Percentiles rank a stretch among this genome's conserved stretches.
Conservation (phyloP, 208 protist genomes). For the Leishmania lainsoni region DNA sequence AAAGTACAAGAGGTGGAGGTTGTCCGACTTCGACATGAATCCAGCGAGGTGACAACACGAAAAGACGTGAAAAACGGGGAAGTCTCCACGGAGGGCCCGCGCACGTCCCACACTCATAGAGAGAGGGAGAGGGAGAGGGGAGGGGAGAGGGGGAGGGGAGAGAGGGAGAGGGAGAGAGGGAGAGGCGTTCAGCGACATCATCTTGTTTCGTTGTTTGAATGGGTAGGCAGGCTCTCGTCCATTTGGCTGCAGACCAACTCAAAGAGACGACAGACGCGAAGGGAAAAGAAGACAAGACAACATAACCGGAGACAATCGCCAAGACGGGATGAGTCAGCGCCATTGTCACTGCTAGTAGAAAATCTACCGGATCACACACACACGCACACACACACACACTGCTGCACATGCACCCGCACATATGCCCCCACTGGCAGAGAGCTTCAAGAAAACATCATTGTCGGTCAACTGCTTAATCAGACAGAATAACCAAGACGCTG, state of each 20-base stretch:
- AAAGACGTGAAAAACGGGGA: too few relatives aligned
- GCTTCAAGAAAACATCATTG: background rate
- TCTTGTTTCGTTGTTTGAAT: too few relatives aligned
- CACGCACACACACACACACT: background rate
- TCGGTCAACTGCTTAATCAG: background rate
- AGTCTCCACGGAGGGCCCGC: too few relatives aligned
- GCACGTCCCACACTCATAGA: background rate
- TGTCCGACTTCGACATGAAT: too few relatives aligned
- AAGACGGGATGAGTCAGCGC: background rate
- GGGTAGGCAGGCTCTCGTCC: too few relatives aligned
- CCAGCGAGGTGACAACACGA: too few relatives aligned
- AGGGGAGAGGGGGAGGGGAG: background rate
- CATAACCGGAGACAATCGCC: too few relatives aligned
- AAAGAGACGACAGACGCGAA: background rate
- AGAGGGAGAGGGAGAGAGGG: background rate
- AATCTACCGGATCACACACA: background rate
- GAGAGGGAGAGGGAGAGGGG: background rate
- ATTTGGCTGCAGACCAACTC: too few relatives aligned
- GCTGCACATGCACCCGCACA: background rate
- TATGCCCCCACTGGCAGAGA: background rate
- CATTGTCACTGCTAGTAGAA: background rate
- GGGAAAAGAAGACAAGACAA: background rate
- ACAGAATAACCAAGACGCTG: slow-evolving; percentile 25
- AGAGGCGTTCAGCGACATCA: background rate
- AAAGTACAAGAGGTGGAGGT: background rate